Base-by-base conservation (phyloP, 306 rosid genomes). In the Castanea sativa region DNA sequence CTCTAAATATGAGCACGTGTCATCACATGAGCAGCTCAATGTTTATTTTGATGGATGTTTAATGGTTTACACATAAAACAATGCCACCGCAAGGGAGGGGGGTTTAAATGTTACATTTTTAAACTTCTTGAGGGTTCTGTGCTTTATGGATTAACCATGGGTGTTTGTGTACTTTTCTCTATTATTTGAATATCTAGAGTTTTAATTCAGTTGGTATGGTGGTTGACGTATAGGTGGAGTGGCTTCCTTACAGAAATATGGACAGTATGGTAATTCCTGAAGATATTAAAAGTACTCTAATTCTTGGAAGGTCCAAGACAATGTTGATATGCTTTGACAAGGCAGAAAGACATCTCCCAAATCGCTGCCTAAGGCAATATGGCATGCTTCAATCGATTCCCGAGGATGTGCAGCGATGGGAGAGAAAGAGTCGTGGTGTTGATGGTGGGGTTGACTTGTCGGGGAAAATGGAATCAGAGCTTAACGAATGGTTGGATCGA, bases 391-490 rank as follows among this genome's bases (percentile, higher is more conserved):
- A 96, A 82, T 83, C 97, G 25, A 90, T 96, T 83, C 98, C 99
- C 1, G 97, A 90, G 78, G 91, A 93, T 76, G 98, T 96, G 78
- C 89, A 83, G 69, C 94, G 89, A n/a, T 96, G 99, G 99, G 99
- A 96, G 86, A 91, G 99, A 88, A 96, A 96, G 80, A 93, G 98
- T 73, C 92, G 99, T 35, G 99, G 99, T 53, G 99, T 96, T 82
- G 99, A 96, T 68, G 98, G 98, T 20, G 99, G 99, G 73, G 97
- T 96, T 87, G 98, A 96, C 83, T 90, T 96, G 86, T 91, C 99
- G 0, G 92, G 91, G 51, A 96, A 96, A 87, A 93, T 96, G 99
- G 98, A 93, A 82, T 78, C 89, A 5, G 99, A 96, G 83, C 91
- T 93, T 71, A 83, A 84, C 33, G 99, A 96, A 76, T 96, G 99